These are phyloP conservation scores for Erysimum cheiranthoides DNA, from an alignment of 345 rosid species.

Conservation along the genomic window DNA sequence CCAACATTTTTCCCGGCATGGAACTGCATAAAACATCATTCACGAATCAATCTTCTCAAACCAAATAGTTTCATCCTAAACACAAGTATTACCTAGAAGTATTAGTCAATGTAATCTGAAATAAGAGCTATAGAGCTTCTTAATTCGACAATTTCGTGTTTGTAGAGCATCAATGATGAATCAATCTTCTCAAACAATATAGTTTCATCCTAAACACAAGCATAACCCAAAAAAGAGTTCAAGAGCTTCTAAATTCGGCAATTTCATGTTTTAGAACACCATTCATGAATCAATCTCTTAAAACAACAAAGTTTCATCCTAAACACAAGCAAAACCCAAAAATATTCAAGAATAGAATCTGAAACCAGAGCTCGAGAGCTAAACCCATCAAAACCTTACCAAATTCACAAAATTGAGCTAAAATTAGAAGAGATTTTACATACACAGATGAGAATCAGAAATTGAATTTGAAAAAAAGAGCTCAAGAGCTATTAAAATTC, in stretches of 20 bases:
- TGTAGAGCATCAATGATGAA: not conserved
- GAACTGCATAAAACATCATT: constrained; percentile 54
- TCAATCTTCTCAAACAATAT: not conserved
- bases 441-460: not conserved
- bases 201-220: not conserved
- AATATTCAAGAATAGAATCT: not conserved
- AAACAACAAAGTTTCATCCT: not conserved
- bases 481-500: not conserved
- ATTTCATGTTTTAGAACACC: not conserved
- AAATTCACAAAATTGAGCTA: not conserved
- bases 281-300: not conserved
- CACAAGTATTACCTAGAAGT: not conserved
- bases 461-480: not conserved
- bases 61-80: not conserved
- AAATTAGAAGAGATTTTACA: not conserved
- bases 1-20: constrained; percentile 98
- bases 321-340: not conserved
- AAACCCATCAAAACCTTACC: not conserved
- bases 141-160: not conserved
- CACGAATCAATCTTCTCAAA: no score
- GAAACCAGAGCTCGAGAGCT: not conserved
- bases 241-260: no score
- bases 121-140: not conserved
- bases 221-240: no score
- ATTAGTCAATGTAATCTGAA: not conserved